Evolutionary conservation across 2,329 filamentous ascomycete species (phyloP).

Genomic region (Fusarium robinianum): DNA sequence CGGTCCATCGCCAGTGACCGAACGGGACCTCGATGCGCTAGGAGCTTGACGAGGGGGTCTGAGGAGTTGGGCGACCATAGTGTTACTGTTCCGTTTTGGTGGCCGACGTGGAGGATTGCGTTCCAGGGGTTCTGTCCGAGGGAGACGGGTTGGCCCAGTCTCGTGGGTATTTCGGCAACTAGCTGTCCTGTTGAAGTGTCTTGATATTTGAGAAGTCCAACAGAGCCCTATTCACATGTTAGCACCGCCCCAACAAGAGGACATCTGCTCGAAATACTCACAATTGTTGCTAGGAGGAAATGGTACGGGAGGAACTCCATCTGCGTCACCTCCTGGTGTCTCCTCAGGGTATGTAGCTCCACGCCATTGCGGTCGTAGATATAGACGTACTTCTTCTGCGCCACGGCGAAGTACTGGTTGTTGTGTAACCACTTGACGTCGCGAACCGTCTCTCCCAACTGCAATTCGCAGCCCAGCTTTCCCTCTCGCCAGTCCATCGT

Average conservation of each 20-base stretch:
- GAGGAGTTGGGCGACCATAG: conserved; percentile 93
- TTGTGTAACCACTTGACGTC: conserved; percentile 94
- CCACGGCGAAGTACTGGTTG: conserved; percentile 90
- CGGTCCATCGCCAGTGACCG: conserved; percentile 83
- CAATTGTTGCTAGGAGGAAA: conserved; percentile 85
- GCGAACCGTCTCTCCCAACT: conserved; percentile 86
- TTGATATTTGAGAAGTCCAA: conserved; percentile 88
- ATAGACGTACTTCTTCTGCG: conserved; percentile 95
- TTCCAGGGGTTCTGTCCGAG: conserved; percentile 91
- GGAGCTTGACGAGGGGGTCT: conserved; percentile 85
- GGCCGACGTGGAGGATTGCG: conserved; percentile 87
- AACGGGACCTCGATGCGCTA: conserved; percentile 88
- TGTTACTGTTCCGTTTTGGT: conserved; percentile 93
- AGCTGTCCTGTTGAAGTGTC: conserved; percentile 92
- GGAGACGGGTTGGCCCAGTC: conserved; percentile 80
- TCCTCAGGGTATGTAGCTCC: conserved; percentile 87
- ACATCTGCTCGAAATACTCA: conserved; percentile 48
- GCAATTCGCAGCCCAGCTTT: conserved; percentile 87
- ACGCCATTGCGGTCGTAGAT: conserved; percentile 93
- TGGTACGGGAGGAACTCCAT: conserved; percentile 98
- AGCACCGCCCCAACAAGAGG: background rate
- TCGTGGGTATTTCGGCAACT: conserved; percentile 83
- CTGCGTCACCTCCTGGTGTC: conserved; percentile 87
- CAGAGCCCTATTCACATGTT: conserved; percentile 63
- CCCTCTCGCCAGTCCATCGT: conserved; percentile 96